phyloP scores from a whole-genome alignment of 2,329 filamentous ascomycete species.

The Clonostachys rosea region DNA sequence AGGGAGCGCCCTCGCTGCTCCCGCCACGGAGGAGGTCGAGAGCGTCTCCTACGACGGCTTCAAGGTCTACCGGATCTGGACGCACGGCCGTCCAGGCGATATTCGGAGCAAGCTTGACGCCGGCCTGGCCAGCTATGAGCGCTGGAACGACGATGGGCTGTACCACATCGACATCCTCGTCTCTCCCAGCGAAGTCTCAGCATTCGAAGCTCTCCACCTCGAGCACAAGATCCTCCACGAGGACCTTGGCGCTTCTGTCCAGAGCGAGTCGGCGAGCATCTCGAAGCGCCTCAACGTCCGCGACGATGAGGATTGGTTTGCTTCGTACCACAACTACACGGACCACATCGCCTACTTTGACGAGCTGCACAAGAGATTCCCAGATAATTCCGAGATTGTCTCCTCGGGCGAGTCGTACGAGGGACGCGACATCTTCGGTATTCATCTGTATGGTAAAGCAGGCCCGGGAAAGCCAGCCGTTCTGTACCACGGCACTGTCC shows the following conservation, averaged over 20 bases:
- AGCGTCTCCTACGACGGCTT: conserved; percentile 18
- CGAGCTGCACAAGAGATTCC: conserved; percentile 32
- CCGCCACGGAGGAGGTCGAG: not conserved
- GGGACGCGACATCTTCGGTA: conserved; percentile 50
- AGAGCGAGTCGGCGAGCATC: conserved; percentile 13
- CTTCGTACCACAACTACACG: conserved; percentile 43
- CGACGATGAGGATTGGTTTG: conserved; percentile 35
- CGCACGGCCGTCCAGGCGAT: conserved; percentile 28
- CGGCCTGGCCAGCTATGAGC: conserved; percentile 8
- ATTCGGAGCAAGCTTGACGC: conserved; percentile 23
- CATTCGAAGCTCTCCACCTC: conserved; percentile 19
- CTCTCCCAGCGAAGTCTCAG: conserved; percentile 16
- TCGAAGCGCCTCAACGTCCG: conserved; percentile 10
- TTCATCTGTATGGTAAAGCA: conserved; percentile 40
- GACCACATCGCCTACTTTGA: conserved; percentile 41
- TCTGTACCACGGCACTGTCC: conserved; percentile 45
- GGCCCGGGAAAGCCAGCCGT: conserved; percentile 41
- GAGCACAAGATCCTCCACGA: conserved; percentile 20
- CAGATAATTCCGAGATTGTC: conserved; percentile 39
- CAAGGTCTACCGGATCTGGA: conserved; percentile 37
- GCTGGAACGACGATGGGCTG: conserved; percentile 10
- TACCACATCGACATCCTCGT: conserved; percentile 22
- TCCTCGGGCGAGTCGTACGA: conserved; percentile 37
- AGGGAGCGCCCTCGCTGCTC: not conserved
- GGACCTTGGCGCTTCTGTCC: conserved; percentile 19